Base-by-base conservation (phyloP, 2,329 filamentous ascomycete genomes). In the Sodiomyces alkalinus region DNA sequence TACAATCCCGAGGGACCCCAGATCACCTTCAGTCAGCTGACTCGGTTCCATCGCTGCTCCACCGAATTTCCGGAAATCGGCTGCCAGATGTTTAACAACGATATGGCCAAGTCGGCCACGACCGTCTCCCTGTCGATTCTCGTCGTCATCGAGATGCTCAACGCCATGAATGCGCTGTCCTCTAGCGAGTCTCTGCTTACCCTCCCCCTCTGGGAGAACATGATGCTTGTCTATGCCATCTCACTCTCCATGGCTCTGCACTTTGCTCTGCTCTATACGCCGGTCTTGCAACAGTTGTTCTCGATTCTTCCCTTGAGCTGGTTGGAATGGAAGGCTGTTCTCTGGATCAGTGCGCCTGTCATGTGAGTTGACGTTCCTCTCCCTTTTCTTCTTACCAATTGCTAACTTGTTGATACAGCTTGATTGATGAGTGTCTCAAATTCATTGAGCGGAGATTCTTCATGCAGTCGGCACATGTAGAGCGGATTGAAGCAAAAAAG, bases 101-200 rank as follows among this genome's bases (percentile, higher is more conserved):
- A 83, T 39, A 78, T 80, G 64, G 74, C 86, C 41, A 86, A 87
- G 56, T 73, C 86, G 5, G 90, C 85, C 3, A 93, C 85, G 13
- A 98, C 90, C 2, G 75, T 98, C 17, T 94, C 85, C 6, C 68
- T 98, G 35, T 92, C 82, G 3, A 80, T 80, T 45, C 68, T 98
- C 12, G 90, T 98, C 25, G 85, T 94, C 35, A 96, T 98, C 47
- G 90, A 98, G 60, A 98, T 98, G 90, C 71, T 98, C 50, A 98
- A 98, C 57, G 90, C 90, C 43, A 87, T 96, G 79, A 98, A 98
- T 49, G 90, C 87, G 1, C 68, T 98, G 18, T 94, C 85, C 2
- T 93, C 85, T 1, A 92, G 82, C 53, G 90, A 98, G 56, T 92
- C 82, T 11, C 73, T 98, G 9, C 57, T 98, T 31, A 94, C 86